A percentile compares a stretch with the other conserved stretches of the same genome.
These are phyloP conservation scores for Saccharomyces pastorianus DNA, from an alignment of 1,139 yeast genomes.

Conservation along the genomic window DNA sequence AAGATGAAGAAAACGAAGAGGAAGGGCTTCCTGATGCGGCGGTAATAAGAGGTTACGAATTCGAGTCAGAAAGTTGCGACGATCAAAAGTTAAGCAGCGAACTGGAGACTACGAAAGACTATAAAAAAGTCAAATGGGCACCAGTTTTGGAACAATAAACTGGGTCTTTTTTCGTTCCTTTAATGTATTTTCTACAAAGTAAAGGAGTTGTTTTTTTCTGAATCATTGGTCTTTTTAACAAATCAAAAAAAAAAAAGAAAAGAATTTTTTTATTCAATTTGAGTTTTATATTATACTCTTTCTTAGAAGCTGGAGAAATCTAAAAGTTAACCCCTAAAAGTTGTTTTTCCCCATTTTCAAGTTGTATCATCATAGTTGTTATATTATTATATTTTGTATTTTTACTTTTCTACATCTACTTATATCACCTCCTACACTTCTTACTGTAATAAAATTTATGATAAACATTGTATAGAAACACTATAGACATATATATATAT, in stretches of 20 bases:
- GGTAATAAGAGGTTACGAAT: slow-evolving; percentile 41
- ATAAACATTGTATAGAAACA: neutral
- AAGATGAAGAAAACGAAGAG: slow-evolving; percentile 5
- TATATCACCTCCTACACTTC: neutral
- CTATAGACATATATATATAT: slow-evolving; percentile 14
- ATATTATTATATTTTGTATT: neutral
- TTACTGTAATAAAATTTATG: neutral
- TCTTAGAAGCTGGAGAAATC: slow-evolving; percentile 32
- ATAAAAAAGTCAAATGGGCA: slow-evolving; percentile 40
- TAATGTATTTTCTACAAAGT: neutral
- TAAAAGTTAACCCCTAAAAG: slow-evolving; percentile 1
- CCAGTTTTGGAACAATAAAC: slow-evolving; percentile 36
- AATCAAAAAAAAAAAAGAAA: neutral
- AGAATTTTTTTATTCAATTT: neutral
- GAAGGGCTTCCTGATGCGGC: slow-evolving; percentile 36
- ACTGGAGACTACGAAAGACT: slow-evolving; percentile 2
- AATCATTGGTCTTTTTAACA: neutral
- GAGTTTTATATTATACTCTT: neutral
- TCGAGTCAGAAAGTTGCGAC: slow-evolving; percentile 13
- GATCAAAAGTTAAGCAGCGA: slow-evolving; percentile 6
- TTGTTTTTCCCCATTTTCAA: neutral
- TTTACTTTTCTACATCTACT: neutral
- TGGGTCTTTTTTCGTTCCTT: neutral
- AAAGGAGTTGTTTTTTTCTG: neutral
- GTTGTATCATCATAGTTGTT: neutral